Evolutionary conservation across 2,329 filamentous ascomycete species (phyloP), one percentile per base, ranked within the genome.

Genomic region (Lasiodiplodia gonubiensis): DNA sequence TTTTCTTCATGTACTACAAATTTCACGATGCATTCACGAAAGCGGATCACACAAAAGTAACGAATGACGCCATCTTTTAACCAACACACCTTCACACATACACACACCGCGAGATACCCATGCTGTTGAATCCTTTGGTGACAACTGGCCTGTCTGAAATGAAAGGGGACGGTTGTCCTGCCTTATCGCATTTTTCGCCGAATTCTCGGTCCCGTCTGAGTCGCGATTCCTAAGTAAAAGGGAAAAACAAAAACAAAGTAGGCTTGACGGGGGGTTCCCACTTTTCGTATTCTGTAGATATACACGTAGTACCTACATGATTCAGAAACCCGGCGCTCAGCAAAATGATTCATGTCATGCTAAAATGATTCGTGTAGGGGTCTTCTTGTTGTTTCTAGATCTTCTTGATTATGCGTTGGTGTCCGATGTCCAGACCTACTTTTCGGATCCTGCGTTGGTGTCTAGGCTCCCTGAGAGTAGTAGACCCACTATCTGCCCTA

Each of bases 21-120:
- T 46, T 25, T 30, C 5, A 59, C 10, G 37, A 42, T 27, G 55
- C 37, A 27, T 25, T 27, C 27, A 59, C 16, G 55, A 59, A 11
- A 59, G 16, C 21, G 42, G 21, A 21, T 46, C n/a, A 46, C 37
- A 18, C 33, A 59, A 46, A 59, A 59, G 55, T 59, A 25, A 59
- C 37, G 55, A 59, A 30, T 37, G n/a, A 46, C 21, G 42, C 42
- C 27, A 54, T 37, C 23, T 35, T 35, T 27, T 10, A 18, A 27
- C 27, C 16, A 53, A 37, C n/a, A 12, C 53, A 21, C 49, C 23
- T 27, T 12, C 23, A 33, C 30, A 33, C 30, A 18, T 14, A 54
- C n/a, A 21, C 30, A 30, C n/a, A 30, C 14, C 52, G 8, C 16
- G 10, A 39, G 37, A 52, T 52, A 33, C 37, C 55, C 55, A 46